Evolutionary conservation across 83 land plant genomes (phyloP), one percentile per base, ranked within the genome.

Genomic region (Diphasiastrum complanatum): DNA sequence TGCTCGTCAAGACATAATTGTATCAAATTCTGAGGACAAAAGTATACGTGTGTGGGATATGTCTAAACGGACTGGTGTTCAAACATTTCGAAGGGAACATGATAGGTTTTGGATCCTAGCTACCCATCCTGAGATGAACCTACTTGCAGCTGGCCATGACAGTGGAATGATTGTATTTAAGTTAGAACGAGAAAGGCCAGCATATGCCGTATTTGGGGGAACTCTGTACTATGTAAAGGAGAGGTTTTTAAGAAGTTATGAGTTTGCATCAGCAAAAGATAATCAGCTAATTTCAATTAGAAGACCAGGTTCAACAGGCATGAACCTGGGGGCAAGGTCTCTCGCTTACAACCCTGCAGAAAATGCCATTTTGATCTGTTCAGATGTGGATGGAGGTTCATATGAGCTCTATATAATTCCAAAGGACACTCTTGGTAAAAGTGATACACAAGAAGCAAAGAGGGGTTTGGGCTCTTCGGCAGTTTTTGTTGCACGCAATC

Each of bases 71-170:
- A 11, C 34, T 6, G 59, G 18, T 30, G 34, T 55, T 16, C 59
- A 55, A 0, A 55, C 59, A 12, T 55, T 55, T 19, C 34, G 59
- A 0, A 55, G 59, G 27, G 59, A 55, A 27, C 59, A 55, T 30
- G 59, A 55, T 35, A 31, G 59, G n/a, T 55, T 55, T 27, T 55
- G 59, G 59, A 55, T 55, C 31, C 35, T 55, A 12, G 20, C 59
- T 6, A 55, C 19, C n/a, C n/a, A n/a, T n/a, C n/a, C n/a, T n/a
- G n/a, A n/a, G n/a, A n/a, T n/a, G n/a, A n/a, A n/a, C n/a, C 59
- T 55, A 10, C 59, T 55, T 30, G 59, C 59, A 0, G 59, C 59
- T 24, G 59, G 59, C 14, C 59, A 55, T 30, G 59, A 55, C 59
- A 55, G 59, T 30, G 59, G 59, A 12, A 41, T 41, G 45, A 41